Evolutionary conservation across 169 alveolate genomes (phyloP), one percentile per base, ranked within the genome.

Genomic region (Nephromyces sp.): DNA sequence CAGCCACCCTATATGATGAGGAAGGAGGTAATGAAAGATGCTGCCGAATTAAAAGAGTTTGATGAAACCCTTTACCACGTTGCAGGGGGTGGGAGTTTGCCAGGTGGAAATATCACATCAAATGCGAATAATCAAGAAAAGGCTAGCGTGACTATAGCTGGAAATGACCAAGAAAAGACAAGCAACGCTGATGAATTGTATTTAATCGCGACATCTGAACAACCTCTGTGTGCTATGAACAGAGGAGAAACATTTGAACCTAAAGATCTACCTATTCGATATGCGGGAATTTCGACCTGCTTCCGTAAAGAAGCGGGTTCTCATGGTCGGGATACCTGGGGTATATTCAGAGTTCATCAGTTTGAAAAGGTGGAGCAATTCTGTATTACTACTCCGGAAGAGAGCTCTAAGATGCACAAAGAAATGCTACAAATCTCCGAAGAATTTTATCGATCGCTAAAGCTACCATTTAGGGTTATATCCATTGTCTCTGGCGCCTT

Each of bases 241-340:
- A 53, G 74, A 76, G 71, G 66, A 69, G 94, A 89, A 66, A 72
- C 89, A 28, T 69, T 88, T 35, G 92, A 88, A 33, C 87, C 80
- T 22, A 86, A 87, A 65, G 82, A 78, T 68, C 76, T 92, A 15
- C 98, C 98, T 24, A 65, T 93, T 30, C 66, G 91, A 79, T 95
- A 92, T 78, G 98, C 98, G 0, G 99, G 99, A 3, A 64, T 87
- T 35, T 95, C 99, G 53, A 86, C 99, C 2, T 96, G 99, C 72
- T 97, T 97, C 90, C 91, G 99, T 75, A 95, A 94, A 86, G 99
- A 97, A 86, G 99, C 99, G n/a, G 99, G 99, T 15, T 97, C 99
- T 33, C 98, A 95, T 77, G 99, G 99, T 31, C 66, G 64, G 72
- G 99, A 97, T 80, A 94, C 94, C 31, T 92, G 98, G 96, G 99